Conservation (phyloP, 768 basidiomycete genomes). For the Amanita rubescens region DNA sequence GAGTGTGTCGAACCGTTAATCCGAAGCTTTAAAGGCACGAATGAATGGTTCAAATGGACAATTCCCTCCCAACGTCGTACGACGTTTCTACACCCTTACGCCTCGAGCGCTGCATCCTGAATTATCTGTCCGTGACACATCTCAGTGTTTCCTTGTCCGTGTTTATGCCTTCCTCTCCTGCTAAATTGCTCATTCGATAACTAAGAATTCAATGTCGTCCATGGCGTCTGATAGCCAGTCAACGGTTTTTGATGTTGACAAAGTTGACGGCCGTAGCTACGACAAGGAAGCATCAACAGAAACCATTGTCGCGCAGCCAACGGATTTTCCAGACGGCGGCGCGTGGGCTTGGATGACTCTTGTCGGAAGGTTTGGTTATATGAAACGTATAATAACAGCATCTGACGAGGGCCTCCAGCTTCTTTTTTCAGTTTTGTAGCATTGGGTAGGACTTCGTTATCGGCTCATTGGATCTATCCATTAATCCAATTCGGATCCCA, state of each 20-base stretch:
- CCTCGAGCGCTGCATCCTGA: no score
- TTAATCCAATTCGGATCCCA: slow-evolving; percentile 7
- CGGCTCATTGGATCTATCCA: not conserved
- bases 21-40: no score
- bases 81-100: no score
- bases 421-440: slow-evolving; percentile 33
- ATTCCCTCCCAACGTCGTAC: no score
- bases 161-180: not conserved
- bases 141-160: not conserved
- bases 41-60: no score
- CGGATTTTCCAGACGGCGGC: slow-evolving; percentile 31
- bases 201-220: not conserved
- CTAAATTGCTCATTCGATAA: not conserved
- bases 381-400: not conserved
- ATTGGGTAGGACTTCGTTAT: slow-evolving; percentile 27
- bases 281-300: not conserved
- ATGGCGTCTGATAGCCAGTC: not conserved
- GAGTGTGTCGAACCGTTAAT: no score
- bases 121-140: no score
- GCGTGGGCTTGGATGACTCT: slow-evolving; percentile 35
- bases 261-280: not conserved
- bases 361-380: slow-evolving; percentile 30
- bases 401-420: slow-evolving; percentile 17
- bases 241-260: not conserved
- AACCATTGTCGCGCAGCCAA: not conserved